These are phyloP conservation scores for Termitomyces sp. DNA, from an alignment of 1,284 basidiomycete genomes.

Conservation along the genomic window DNA sequence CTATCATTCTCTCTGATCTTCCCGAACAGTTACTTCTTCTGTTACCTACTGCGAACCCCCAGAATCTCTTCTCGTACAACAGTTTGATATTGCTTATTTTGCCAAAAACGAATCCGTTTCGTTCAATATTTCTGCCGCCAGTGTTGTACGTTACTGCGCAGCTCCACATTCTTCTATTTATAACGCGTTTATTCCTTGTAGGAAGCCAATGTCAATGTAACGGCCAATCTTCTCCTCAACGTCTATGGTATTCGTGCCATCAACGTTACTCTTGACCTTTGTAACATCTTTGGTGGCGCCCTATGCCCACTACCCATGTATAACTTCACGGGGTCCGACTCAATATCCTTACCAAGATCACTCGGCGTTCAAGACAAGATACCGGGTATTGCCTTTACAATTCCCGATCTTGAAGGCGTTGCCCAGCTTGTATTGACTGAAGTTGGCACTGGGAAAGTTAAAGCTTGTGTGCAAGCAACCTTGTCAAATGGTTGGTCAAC, in stretches of 20 bases:
- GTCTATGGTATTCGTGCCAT: conserved; percentile 77
- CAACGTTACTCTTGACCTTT: conserved; percentile 78
- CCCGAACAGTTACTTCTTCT: conserved; percentile 66
- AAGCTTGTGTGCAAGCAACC: conserved; percentile 88
- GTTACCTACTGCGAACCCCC: conserved; percentile 86
- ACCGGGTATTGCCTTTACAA: conserved; percentile 77
- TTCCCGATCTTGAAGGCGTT: conserved; percentile 91
- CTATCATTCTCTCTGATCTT: conserved; percentile 11
- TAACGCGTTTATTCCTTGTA: conserved; percentile 23
- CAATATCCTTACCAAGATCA: conserved; percentile 64
- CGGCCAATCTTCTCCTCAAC: conserved; percentile 74
- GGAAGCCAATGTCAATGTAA: conserved; percentile 73
- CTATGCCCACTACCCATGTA: conserved; percentile 85
- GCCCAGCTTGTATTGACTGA: conserved; percentile 78
- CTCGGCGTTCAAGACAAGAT: conserved; percentile 53
- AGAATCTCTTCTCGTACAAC: conserved; percentile 72
- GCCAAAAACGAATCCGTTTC: conserved; percentile 63
- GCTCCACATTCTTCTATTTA: conserved; percentile 8
- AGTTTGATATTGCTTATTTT: conserved; percentile 77
- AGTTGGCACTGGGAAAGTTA: conserved; percentile 61
- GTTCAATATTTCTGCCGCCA: conserved; percentile 73
- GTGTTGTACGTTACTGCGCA: conserved; percentile 49
- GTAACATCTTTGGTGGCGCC: conserved; percentile 69
- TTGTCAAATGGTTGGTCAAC: conserved; percentile 88
- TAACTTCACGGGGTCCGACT: conserved; percentile 80